phyloP scores from a whole-genome alignment of 2,329 filamentous ascomycete species.

The Alternaria rosae region DNA sequence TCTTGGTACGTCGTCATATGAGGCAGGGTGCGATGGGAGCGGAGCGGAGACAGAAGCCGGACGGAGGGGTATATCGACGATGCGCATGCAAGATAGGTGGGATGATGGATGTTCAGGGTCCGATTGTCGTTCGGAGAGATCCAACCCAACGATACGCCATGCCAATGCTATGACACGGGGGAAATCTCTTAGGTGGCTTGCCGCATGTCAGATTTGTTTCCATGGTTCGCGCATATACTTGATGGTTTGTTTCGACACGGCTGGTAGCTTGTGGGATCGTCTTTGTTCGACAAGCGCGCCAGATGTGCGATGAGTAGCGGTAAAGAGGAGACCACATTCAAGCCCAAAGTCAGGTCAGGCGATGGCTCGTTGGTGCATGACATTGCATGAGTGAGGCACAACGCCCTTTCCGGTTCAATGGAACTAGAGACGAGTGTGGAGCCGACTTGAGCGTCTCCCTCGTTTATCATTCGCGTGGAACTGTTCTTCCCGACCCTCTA shows the following conservation, averaged over 20 bases:
- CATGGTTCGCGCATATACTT: background rate
- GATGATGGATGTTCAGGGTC: background rate
- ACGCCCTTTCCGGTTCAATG: background rate
- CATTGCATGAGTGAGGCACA: background rate
- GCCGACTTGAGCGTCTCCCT: background rate
- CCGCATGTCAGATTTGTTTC: background rate
- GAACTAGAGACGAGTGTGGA: background rate
- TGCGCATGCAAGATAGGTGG: background rate
- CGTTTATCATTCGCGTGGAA: constrained; percentile 14
- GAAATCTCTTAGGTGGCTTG: background rate
- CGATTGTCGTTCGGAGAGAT: background rate
- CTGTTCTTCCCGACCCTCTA: constrained; percentile 4
- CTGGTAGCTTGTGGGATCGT: background rate
- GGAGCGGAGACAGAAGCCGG: background rate
- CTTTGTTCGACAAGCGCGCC: background rate
- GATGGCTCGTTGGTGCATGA: constrained; percentile 1
- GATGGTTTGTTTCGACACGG: background rate
- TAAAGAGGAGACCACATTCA: background rate
- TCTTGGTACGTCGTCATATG: background rate
- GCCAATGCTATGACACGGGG: background rate
- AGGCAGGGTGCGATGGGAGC: background rate
- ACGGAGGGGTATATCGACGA: background rate
- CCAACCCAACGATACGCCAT: background rate
- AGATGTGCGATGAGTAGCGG: background rate
- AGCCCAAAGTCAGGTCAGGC: constrained; percentile 1